Percentiles rank a stretch among this genome's conserved stretches.
phyloP scores from a whole-genome alignment of 23 red algal species.

The Gracilariopsis chorda region DNA sequence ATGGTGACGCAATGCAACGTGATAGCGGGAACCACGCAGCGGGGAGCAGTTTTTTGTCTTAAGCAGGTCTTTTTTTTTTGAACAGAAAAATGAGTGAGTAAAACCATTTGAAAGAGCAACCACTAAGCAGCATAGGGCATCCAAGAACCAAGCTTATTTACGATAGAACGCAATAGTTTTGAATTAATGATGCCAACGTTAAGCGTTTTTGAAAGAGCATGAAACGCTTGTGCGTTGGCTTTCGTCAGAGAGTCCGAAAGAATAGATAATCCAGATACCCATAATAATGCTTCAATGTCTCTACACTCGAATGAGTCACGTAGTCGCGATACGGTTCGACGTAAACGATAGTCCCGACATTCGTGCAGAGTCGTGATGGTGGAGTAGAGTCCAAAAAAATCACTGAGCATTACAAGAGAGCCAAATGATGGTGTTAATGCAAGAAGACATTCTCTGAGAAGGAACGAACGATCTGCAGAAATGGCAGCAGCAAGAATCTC shows the following conservation, averaged over 20 bases:
- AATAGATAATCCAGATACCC: not conserved
- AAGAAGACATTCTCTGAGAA: too few species aligned
- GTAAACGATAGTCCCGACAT: slow-evolving; percentile 7
- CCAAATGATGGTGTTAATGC: too few species aligned
- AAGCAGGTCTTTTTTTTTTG: not conserved
- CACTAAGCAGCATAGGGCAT: not conserved
- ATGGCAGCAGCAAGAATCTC: too few species aligned
- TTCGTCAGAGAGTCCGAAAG: not conserved
- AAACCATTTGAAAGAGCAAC: not conserved
- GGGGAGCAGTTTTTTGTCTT: not conserved
- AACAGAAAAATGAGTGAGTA: not conserved
- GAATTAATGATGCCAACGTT: not conserved
- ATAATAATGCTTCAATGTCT: not conserved
- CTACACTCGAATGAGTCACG: slow-evolving; percentile 13
- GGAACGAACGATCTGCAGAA: too few species aligned
- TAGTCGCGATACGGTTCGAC: not conserved
- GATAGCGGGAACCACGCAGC: not conserved
- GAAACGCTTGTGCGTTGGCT: not conserved
- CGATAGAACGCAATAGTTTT: not conserved
- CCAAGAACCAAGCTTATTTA: not conserved
- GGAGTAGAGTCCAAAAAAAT: not conserved
- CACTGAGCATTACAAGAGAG: not conserved
- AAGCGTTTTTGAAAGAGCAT: not conserved
- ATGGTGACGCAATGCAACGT: not conserved
- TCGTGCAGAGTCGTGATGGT: not conserved